Conservation (phyloP, 768 basidiomycete species). For the Mycena sanguinolenta region DNA sequence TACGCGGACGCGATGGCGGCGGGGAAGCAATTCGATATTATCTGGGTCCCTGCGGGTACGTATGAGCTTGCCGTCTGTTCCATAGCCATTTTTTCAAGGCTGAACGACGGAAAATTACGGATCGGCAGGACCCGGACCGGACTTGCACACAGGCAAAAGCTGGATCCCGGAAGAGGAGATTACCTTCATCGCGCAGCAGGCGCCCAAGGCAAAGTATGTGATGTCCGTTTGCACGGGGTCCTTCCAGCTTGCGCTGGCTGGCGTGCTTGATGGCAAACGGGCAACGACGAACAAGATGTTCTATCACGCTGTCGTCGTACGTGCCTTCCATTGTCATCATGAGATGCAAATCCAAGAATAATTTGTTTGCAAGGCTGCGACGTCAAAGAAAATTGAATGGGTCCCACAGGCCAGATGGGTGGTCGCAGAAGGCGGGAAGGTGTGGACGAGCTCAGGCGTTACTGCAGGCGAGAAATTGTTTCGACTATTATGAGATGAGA, state of each 20-base stretch:
- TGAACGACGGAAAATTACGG: background rate
- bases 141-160: conserved; percentile 2
- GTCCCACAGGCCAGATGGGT: conserved; percentile 53
- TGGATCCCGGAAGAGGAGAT: conserved; percentile 29
- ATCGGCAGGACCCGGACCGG: conserved; percentile 20
- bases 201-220: conserved; percentile 47
- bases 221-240: conserved; percentile 52
- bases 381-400: conserved; percentile 47
- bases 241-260: conserved; percentile 48
- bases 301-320: conserved; percentile 44
- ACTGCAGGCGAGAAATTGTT: conserved; percentile 44
- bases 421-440: conserved; percentile 42
- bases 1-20: conserved; percentile 26
- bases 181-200: conserved; percentile 44
- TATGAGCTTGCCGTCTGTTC: no score
- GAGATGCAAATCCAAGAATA: no score
- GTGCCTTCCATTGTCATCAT: background rate
- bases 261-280: conserved; percentile 47
- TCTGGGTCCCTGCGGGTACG: conserved; percentile 37
- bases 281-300: conserved; percentile 55
- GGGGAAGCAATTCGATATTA: conserved; percentile 35
- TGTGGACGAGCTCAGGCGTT: conserved; percentile 54
- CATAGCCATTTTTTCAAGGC: background rate
- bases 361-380: conserved; percentile 22
- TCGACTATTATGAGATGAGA: background rate